These are phyloP conservation scores for Atkinsonella texensis DNA, from an alignment of 2,329 filamentous ascomycete genomes.

Conservation along the genomic window DNA sequence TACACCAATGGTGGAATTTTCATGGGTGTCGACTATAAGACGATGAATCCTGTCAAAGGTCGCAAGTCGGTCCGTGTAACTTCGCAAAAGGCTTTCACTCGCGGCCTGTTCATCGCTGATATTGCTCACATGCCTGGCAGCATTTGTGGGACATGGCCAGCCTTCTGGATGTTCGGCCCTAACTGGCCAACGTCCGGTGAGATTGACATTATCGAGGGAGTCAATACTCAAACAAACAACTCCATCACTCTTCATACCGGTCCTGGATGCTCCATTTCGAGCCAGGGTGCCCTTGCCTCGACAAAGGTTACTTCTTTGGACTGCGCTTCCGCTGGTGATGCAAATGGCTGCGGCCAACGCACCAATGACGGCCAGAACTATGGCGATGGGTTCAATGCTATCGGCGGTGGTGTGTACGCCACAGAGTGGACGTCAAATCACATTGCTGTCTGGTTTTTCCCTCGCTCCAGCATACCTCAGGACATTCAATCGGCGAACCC, in stretches of 20 bases:
- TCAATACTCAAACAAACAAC: conserved; percentile 49
- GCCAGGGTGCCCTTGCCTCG: conserved; percentile 33
- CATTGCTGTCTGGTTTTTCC: conserved; percentile 78
- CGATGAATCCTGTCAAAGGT: conserved; percentile 41
- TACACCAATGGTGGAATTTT: conserved; percentile 45
- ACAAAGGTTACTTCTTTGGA: conserved; percentile 34
- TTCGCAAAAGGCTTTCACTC: conserved; percentile 53
- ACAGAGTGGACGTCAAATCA: conserved; percentile 61
- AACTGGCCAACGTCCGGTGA: conserved; percentile 61
- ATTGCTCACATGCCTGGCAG: conserved; percentile 65
- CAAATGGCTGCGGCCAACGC: conserved; percentile 47
- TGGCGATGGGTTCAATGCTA: conserved; percentile 59
- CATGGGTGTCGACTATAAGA: conserved; percentile 57
- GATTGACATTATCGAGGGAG: conserved; percentile 72
- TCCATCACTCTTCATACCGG: conserved; percentile 57
- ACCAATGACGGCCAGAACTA: conserved; percentile 43
- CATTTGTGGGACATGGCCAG: conserved; percentile 64
- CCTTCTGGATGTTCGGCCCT: conserved; percentile 57
- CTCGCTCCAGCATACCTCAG: conserved; percentile 48
- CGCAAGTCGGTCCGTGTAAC: conserved; percentile 59
- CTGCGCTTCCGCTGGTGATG: conserved; percentile 43
- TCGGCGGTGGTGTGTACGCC: conserved; percentile 58
- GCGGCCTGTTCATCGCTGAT: conserved; percentile 61
- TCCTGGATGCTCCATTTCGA: conserved; percentile 44
- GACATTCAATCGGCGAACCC: conserved; percentile 51